These are phyloP conservation scores for Eleusine coracana DNA, from an alignment of 176 grass and related monocot genomes.

Conservation along the genomic window DNA sequence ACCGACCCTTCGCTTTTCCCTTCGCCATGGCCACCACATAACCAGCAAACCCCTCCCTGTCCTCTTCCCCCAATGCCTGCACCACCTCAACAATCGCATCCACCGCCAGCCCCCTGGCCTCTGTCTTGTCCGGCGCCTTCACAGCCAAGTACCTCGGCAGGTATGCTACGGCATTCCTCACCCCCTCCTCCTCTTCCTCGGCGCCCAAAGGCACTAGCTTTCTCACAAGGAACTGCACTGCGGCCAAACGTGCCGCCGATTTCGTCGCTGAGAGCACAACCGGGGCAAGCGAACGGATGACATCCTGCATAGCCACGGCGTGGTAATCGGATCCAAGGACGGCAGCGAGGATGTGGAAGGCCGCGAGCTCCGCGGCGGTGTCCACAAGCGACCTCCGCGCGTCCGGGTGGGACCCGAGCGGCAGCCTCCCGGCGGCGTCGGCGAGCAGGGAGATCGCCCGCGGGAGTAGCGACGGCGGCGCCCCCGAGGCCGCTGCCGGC, in stretches of 20 bases:
- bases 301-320: slow-evolving; percentile 52
- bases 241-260: slow-evolving; percentile 40
- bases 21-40: slow-evolving; percentile 68
- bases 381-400: slow-evolving; percentile 67
- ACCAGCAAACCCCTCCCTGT: slow-evolving; percentile 42
- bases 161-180: slow-evolving; percentile 63
- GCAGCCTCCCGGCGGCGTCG: slow-evolving; percentile 55
- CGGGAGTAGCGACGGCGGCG: slow-evolving; percentile 36
- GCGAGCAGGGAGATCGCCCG: slow-evolving; percentile 56
- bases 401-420: slow-evolving; percentile 62
- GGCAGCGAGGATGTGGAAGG: slow-evolving; percentile 58
- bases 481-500: not conserved
- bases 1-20: slow-evolving; percentile 67
- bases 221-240: slow-evolving; percentile 62
- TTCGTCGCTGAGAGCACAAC: slow-evolving; percentile 51
- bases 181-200: slow-evolving; percentile 56
- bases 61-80: slow-evolving; percentile 44
- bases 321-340: slow-evolving; percentile 54
- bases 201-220: slow-evolving; percentile 64
- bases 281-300: slow-evolving; percentile 55
- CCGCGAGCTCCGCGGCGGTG: slow-evolving; percentile 48
- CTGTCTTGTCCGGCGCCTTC: slow-evolving; percentile 78
- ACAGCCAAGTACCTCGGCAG: slow-evolving; percentile 71
- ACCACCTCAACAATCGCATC: slow-evolving; percentile 75
- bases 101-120: slow-evolving; percentile 65